Base-by-base conservation (phyloP, 169 alveolate species). In the Plasmodium blacklocki region DNA sequence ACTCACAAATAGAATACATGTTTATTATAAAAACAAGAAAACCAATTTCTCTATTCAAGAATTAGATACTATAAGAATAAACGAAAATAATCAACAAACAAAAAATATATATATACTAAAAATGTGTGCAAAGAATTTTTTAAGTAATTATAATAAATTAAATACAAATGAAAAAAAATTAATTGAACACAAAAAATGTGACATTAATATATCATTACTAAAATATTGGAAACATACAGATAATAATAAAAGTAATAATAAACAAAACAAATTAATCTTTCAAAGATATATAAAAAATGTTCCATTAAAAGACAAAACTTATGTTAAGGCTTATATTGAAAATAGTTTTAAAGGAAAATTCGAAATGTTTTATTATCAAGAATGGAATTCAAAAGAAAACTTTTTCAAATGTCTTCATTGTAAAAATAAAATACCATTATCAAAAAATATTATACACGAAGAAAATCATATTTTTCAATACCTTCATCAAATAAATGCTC, bases 151-250 rank as follows among this genome's bases (percentile, higher is more conserved):
- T 59, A 75, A 75, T 47, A 75, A 75, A 29, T 56, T 75, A 75
- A 75, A 54, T 39, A 47, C 45, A 19, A 62, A 62, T 49, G 75
- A 75, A 47, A 75, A 63, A 56, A 75, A 63, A 67, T 49, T 60
- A 63, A 75, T 75, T 54, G 88, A 75, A 75, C 62, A 75, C 9
- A 75, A 75, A 75, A 75, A 75, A 75, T 62, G 88, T 12, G 88
- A 75, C 14, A 63, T 75, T 26, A 45, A 56, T 67, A 75, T 75
- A 75, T 54, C 88, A 1, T 3, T 56, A 54, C 32, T 54, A 47
- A 49, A 54, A 3, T 29, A 63, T 60, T 8, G 62, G 39, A 19
- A 60, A 19, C 47, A 39, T 39, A 39, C 9, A 39, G 47, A 39
- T 39, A 21, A 56, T 15, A 49, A 29, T 26, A 47, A n/a, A 75